phyloP scores from a whole-genome alignment of 345 rosid genomes.

The Rhizophora mangle region DNA sequence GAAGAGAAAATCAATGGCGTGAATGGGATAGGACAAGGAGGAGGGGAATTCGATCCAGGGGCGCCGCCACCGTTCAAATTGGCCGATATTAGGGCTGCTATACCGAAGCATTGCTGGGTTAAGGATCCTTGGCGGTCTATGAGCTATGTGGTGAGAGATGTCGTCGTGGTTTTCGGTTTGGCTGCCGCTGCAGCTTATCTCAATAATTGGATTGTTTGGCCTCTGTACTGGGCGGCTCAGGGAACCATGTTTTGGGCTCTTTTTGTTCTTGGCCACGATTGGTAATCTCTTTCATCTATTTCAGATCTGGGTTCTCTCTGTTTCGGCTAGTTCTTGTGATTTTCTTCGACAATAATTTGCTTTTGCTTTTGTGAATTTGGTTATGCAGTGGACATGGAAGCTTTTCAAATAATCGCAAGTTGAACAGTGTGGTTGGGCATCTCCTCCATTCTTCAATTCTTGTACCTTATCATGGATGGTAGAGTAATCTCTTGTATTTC shows the following conservation, averaged over 20 bases:
- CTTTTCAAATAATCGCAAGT: conserved; percentile 61
- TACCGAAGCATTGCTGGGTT: conserved; percentile 92
- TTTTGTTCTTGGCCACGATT: conserved; percentile 92
- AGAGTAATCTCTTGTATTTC: conserved; percentile 13
- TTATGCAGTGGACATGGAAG: conserved; percentile 83
- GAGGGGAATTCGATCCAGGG: conserved; percentile 46
- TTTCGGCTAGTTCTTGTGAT: background rate
- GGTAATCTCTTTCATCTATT: conserved; percentile 35
- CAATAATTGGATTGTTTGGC: conserved; percentile 78
- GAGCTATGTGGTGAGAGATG: conserved; percentile 77
- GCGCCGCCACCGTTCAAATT: conserved; percentile 69
- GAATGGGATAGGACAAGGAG: conserved; percentile 4
- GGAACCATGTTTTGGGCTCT: conserved; percentile 97
- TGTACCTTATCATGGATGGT: conserved; percentile 96
- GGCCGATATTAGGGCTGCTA: conserved; percentile 73
- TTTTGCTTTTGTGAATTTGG: conserved; percentile 3
- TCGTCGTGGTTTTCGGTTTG: conserved; percentile 57
- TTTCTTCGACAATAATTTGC: background rate
- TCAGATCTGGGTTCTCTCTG: background rate
- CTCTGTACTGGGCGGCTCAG: conserved; percentile 85
- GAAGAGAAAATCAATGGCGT: conserved; percentile 3
- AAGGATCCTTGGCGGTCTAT: conserved; percentile 78
- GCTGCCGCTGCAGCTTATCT: conserved; percentile 74
- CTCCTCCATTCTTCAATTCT: conserved; percentile 82
- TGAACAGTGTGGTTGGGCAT: conserved; percentile 81